These are phyloP conservation scores for Kodamaea plutei DNA, from an alignment of 1,139 yeast species.

Conservation along the genomic window DNA sequence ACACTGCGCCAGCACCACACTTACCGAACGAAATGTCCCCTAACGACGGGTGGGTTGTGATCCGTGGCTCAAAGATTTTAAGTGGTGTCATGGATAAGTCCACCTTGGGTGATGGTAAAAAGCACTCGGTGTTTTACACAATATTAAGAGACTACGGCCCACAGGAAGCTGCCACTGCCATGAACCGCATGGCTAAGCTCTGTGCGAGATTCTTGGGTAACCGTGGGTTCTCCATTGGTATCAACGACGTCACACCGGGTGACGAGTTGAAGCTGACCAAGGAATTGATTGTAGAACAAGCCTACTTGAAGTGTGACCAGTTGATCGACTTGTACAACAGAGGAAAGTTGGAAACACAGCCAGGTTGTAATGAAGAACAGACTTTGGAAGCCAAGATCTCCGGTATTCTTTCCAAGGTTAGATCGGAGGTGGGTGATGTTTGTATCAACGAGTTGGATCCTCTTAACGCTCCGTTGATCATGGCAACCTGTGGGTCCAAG, in stretches of 20 bases:
- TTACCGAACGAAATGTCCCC: constrained; percentile 94
- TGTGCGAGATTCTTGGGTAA: constrained; percentile 95
- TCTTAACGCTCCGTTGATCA: constrained; percentile 91
- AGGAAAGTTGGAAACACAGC: constrained; percentile 95
- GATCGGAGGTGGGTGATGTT: constrained; percentile 98
- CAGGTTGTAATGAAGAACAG: constrained; percentile 98
- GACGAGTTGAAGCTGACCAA: constrained; percentile 68
- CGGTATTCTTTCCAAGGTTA: constrained; percentile 90
- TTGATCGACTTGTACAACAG: constrained; percentile 73
- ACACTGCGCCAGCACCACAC: constrained; percentile 60
- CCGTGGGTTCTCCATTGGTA: constrained; percentile 96
- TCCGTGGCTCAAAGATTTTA: constrained; percentile 83
- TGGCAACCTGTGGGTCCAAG: constrained; percentile 99
- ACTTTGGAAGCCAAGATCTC: constrained; percentile 97
- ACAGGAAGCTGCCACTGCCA: constrained; percentile 88
- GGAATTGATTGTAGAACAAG: constrained; percentile 85
- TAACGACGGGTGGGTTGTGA: constrained; percentile 89
- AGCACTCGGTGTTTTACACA: constrained; percentile 93
- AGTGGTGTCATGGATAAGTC: constrained; percentile 98
- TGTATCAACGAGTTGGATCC: constrained; percentile 89
- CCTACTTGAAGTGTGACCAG: constrained; percentile 89
- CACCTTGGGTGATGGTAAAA: constrained; percentile 95
- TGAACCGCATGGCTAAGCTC: constrained; percentile 97
- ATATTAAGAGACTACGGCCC: constrained; percentile 95
- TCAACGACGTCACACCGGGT: constrained; percentile 96